These are phyloP conservation scores for Nothophytophthora sp. DNA, from an alignment of 352 stramenopile genomes.

Conservation along the genomic window DNA sequence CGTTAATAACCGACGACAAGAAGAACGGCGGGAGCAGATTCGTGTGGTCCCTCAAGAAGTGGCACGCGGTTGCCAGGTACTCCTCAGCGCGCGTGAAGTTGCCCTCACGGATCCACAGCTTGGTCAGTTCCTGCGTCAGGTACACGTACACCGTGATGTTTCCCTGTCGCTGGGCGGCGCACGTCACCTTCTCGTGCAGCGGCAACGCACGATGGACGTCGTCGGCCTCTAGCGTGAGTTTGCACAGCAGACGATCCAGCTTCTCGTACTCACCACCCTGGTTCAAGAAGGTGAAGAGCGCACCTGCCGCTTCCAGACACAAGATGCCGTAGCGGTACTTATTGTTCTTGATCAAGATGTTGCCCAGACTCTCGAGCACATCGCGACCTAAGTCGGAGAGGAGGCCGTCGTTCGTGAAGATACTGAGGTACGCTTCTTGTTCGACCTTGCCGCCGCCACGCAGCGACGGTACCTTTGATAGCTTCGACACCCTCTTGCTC, in stretches of 20 bases:
- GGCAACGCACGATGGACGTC: conserved; percentile 74
- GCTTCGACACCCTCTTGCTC: conserved; percentile 15
- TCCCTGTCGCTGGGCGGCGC: conserved; percentile 63
- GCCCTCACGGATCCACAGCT: conserved; percentile 77
- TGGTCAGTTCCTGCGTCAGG: conserved; percentile 77
- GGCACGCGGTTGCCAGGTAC: conserved; percentile 60
- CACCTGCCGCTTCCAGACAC: conserved; percentile 69
- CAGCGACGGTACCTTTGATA: conserved; percentile 21
- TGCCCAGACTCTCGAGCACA: conserved; percentile 66
- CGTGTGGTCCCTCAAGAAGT: conserved; percentile 70
- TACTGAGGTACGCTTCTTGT: conserved; percentile 38
- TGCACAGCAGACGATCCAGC: conserved; percentile 72
- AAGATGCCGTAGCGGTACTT: conserved; percentile 88
- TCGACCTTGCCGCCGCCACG: conserved; percentile 12
- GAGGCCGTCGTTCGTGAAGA: conserved; percentile 80
- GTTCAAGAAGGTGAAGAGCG: conserved; percentile 68
- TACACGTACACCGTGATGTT: conserved; percentile 89
- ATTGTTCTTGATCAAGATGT: conserved; percentile 83
- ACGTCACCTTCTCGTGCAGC: conserved; percentile 80
- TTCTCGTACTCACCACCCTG: conserved; percentile 77
- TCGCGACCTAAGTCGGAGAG: conserved; percentile 74
- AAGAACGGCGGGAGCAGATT: conserved; percentile 69
- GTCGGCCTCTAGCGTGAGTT: conserved; percentile 72
- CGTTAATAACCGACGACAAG: conserved; percentile 44
- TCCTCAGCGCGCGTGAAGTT: conserved; percentile 78